Conservation (phyloP, 768 basidiomycete species). For the Gymnopilus junonius region DNA sequence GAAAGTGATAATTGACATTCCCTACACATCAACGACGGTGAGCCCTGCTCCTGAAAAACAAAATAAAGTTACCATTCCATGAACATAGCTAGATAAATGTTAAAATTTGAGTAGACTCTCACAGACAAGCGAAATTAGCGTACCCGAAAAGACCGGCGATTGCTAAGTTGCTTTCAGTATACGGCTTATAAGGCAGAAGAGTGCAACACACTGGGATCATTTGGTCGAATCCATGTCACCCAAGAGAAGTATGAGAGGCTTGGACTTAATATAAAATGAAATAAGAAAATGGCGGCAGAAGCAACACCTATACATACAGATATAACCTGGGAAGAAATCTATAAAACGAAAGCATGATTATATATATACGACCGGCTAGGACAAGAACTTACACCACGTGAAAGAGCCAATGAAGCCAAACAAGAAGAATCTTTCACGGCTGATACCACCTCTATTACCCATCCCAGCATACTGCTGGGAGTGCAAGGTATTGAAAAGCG, state of each 20-base stretch:
- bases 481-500: slow-evolving; percentile 78
- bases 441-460: slow-evolving; percentile 61
- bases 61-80: slow-evolving; percentile 50
- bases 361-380: background rate
- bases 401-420: slow-evolving; percentile 60
- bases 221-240: slow-evolving; percentile 59
- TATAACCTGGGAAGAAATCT: slow-evolving; percentile 45
- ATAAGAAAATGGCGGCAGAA: background rate
- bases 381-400: slow-evolving; percentile 54
- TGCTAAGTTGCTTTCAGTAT: slow-evolving; percentile 28
- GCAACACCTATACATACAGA: slow-evolving; percentile 33
- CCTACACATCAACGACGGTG: slow-evolving; percentile 30
- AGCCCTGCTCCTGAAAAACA: slow-evolving; percentile 40
- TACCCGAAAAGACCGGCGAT: slow-evolving; percentile 54
- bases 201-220: slow-evolving; percentile 44
- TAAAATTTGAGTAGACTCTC: background rate
- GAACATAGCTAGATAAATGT: slow-evolving; percentile 33
- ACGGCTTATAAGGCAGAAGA: background rate
- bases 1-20: slow-evolving; percentile 51
- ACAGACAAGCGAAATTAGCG: slow-evolving; percentile 3
- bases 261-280: slow-evolving; percentile 34
- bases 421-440: slow-evolving; percentile 73
- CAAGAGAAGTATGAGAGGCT: slow-evolving; percentile 63
- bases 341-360: slow-evolving; percentile 21
- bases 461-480: slow-evolving; percentile 68